Evolutionary conservation across 2,329 filamentous ascomycete species (phyloP), one percentile per base, ranked within the genome.

Genomic region (Trichoderma afroharzianum): DNA sequence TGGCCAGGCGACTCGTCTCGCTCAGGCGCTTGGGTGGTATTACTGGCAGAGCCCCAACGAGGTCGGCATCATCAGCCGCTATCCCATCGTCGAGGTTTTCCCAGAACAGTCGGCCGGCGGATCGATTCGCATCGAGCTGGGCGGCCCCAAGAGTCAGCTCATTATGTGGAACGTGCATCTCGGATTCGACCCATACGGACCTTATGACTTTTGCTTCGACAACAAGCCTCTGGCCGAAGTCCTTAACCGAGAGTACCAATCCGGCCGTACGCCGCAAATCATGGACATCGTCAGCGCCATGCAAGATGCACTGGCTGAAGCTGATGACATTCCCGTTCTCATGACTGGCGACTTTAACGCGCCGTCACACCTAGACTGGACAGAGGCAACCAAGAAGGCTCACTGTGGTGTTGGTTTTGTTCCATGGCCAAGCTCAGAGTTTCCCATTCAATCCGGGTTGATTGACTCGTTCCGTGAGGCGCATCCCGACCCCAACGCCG

Each of bases 311-410:
- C 73, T 84, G 1, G 73, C 72, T 7, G 72, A 80, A 28, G 75
- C 80, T 0, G 77, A 81, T 28, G 74, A 76, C 0, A 72, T 79
- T 0, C 82, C 83, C 4, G 79, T 83, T 0, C 71, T 84, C 33
- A 68, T 84, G 1, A 76, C 80, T 0, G 83, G 83, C 24, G 83
- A 84, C 74, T 82, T 84, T 72, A 84, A 84, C 73, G 81, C 83
- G 1, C 82, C 83, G 0, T 84, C 83, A 21, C 82, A 84, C 59
- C 77, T 83, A 2, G 83, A 84, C 76, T 84, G 79, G 76, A 80
- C 78, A 4, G 78, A 82, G 6, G 77, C 74, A 6, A 74, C 77
- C 2, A 75, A 75, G 32, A 74, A 79, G 5, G 77, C 77, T 71
- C 79, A 84, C 75, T 84, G 82, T 69, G 81, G 80, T 11, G 78